Evolutionary conservation across 768 basidiomycete species (phyloP), one percentile per base, ranked within the genome.

Genomic region (Pholiota conissans): DNA sequence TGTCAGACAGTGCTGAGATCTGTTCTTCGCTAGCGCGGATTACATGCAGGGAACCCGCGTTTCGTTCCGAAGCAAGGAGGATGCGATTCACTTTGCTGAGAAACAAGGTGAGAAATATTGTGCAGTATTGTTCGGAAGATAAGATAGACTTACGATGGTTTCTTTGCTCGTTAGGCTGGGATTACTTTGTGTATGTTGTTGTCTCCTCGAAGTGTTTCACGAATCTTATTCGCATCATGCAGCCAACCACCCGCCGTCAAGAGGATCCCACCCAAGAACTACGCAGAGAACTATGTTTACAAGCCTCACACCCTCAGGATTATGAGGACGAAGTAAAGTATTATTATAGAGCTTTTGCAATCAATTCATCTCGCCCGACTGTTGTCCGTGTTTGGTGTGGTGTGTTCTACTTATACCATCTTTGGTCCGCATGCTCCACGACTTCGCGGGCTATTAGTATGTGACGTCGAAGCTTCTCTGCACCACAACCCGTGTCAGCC

Each of bases 81-180:
- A 93, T 66, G 96, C 96, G 30, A 80, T 96, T 52, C 91, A 93
- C 67, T 98, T 98, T 69, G 91, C 94, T 22, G 95, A 97, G 80
- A 97, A 95, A 76, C 96, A 98, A 81, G 96, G 94, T 87, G 64
- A 45, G 61, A 13, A 7, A 35, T 29, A 13, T 4, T 20, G 7
- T 13, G 11, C 28, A 13, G 56, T 37, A 29, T 34, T 30, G 20
- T 52, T 16, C 9, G 27, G 9, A 22, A 59, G 40, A 11, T 24
- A 49, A 32, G 63, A 13, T 58, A 18, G 18, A 46, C 26, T 47
- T 34, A n/a, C 48, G 51, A 39, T 55, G 14, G 65, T 66, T n/a
- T 61, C 39, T 24, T 40, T 16, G 52, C 30, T 56, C 14, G 52
- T 22, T 46, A 93, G 91, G 92, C 37, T 97, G 95, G 95, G 89